These are phyloP conservation scores for Penicillium paradoxum DNA, from an alignment of 495 filamentous ascomycete genomes.

Conservation along the genomic window DNA sequence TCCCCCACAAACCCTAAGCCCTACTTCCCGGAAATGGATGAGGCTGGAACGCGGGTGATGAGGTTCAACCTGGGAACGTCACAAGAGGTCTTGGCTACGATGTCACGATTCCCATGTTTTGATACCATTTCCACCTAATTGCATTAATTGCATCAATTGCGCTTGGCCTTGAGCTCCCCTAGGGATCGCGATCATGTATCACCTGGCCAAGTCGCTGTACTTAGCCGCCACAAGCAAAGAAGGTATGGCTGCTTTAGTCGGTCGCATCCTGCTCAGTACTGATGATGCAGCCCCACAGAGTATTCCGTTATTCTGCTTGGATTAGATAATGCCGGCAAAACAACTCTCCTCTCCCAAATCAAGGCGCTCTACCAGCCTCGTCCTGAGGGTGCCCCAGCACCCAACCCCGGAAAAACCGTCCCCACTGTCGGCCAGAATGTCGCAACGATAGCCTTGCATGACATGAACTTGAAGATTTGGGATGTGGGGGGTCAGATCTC, in stretches of 20 bases:
- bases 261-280: conserved; percentile 3
- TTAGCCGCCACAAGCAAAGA: conserved; percentile 93
- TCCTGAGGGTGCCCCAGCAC: conserved; percentile 45
- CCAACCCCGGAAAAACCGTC: conserved; percentile 67
- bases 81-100: neutral
- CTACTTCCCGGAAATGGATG: conserved; percentile 28
- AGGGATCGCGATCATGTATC: conserved; percentile 68
- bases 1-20: conserved; percentile 25
- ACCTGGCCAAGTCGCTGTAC: conserved; percentile 92
- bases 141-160: conserved; percentile 9
- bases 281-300: conserved; percentile 50
- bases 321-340: conserved; percentile 97
- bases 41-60: conserved; percentile 23
- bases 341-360: conserved; percentile 93
- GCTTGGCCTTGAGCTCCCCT: conserved; percentile 11
- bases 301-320: conserved; percentile 97
- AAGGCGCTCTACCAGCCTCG: conserved; percentile 77
- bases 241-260: conserved; percentile 43
- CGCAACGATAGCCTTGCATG: conserved; percentile 75
- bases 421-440: conserved; percentile 98
- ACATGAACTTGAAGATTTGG: conserved; percentile 98
- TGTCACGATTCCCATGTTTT: conserved; percentile 23
- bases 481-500: conserved; percentile 91
- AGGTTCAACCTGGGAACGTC: conserved; percentile 8
- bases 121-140: conserved; percentile 10